Conservation (phyloP, 768 basidiomycete species). For the Termitomyces sp. region DNA sequence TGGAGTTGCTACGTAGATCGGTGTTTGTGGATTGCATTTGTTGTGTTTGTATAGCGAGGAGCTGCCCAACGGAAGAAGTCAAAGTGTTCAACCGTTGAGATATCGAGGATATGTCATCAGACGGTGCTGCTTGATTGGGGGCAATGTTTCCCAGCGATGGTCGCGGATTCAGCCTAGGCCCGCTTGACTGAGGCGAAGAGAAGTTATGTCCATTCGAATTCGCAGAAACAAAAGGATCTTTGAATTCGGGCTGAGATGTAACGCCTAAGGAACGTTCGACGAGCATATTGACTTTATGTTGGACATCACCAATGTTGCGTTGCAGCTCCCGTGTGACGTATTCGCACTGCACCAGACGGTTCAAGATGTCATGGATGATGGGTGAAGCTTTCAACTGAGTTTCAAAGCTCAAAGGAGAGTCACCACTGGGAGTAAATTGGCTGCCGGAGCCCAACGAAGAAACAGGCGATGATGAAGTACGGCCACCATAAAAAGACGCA, state of each 20-base stretch:
- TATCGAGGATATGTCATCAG: conserved; percentile 70
- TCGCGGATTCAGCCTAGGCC: conserved; percentile 49
- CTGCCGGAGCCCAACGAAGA: conserved; percentile 76
- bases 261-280: conserved; percentile 57
- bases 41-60: conserved; percentile 77
- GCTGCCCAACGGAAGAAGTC: conserved; percentile 80
- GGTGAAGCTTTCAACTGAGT: conserved; percentile 72
- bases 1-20: conserved; percentile 33
- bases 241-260: conserved; percentile 64
- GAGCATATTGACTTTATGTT: conserved; percentile 72
- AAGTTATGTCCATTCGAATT: conserved; percentile 29
- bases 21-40: conserved; percentile 45
- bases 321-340: conserved; percentile 65
- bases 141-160: conserved; percentile 65
- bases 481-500: conserved; percentile 38
- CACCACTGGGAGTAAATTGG: conserved; percentile 45
- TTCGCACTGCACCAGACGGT: conserved; percentile 70
- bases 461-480: conserved; percentile 66
- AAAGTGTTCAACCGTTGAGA: conserved; percentile 75
- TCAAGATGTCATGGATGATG: conserved; percentile 68
- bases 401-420: conserved; percentile 52
- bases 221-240: conserved; percentile 65
- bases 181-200: conserved; percentile 27
- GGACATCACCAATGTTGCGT: conserved; percentile 65
- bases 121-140: conserved; percentile 60